Evolutionary conservation across 1,139 yeast species (phyloP).

Genomic region (Yamadazyma aaseri): DNA sequence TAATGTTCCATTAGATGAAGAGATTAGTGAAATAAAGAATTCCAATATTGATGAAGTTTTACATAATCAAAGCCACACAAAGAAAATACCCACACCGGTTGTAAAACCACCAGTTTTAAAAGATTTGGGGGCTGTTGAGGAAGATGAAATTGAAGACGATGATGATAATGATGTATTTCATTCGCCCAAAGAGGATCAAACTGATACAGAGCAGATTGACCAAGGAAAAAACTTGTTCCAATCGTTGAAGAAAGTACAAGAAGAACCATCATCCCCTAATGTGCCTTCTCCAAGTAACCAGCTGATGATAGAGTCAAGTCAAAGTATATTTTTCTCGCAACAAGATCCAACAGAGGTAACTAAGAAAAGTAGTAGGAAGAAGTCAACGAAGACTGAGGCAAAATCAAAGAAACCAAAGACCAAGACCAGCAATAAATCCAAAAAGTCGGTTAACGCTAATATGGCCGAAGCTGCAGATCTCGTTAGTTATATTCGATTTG

Average conservation of each 20-base stretch:
- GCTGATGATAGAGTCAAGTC: neutral
- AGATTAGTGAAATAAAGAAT: slow-evolving; percentile 37
- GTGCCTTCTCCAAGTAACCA: neutral
- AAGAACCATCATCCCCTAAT: neutral
- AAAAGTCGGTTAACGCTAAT: neutral
- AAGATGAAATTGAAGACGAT: slow-evolving; percentile 7
- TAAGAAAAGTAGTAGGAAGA: neutral
- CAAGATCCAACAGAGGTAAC: neutral
- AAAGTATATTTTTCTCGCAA: neutral
- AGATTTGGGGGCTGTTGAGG: slow-evolving; percentile 7
- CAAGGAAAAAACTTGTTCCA: too few relatives aligned
- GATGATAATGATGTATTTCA: slow-evolving; percentile 1
- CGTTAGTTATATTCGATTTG: neutral
- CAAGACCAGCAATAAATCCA: neutral
- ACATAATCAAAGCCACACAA: slow-evolving; percentile 1
- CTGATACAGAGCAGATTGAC: neutral
- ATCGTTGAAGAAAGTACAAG: neutral
- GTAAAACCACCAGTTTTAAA: slow-evolving; percentile 5
- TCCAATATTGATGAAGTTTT: slow-evolving; percentile 15
- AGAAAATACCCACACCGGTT: neutral
- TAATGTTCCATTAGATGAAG: slow-evolving; percentile 36
- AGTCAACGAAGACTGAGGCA: too few relatives aligned
- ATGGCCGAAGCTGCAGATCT: neutral
- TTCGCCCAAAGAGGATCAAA: neutral
- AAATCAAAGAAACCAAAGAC: too few relatives aligned